A percentile compares a stretch with the other conserved stretches of the same genome.
phyloP scores from a whole-genome alignment of 2,329 filamentous ascomycete genomes.

The Aspergillus candidus region DNA sequence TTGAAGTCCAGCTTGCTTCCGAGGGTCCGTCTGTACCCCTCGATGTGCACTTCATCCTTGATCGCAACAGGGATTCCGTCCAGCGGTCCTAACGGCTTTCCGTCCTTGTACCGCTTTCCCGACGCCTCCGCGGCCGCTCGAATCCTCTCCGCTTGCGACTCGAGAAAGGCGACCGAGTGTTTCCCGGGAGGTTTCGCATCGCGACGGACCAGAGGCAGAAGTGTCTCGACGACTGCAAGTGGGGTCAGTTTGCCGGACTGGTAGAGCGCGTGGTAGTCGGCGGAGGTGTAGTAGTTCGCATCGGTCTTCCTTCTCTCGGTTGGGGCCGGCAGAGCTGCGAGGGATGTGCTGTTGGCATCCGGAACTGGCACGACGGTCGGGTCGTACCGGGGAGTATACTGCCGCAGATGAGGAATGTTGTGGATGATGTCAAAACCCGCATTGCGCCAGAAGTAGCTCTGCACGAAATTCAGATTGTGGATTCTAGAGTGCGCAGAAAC shows the following conservation, averaged over 20 bases:
- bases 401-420: slow-evolving; percentile 49
- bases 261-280: slow-evolving; percentile 74
- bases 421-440: slow-evolving; percentile 59
- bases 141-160: slow-evolving; percentile 57
- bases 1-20: slow-evolving; percentile 59
- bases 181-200: slow-evolving; percentile 49
- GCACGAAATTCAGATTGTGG: slow-evolving; percentile 54
- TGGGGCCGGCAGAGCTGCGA: slow-evolving; percentile 21
- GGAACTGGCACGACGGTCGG: slow-evolving; percentile 50
- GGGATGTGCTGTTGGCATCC: slow-evolving; percentile 7
- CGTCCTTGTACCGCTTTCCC: slow-evolving; percentile 63
- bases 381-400: slow-evolving; percentile 50
- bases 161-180: slow-evolving; percentile 69
- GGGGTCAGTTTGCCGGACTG: slow-evolving; percentile 65
- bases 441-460: slow-evolving; percentile 64
- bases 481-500: slow-evolving; percentile 40
- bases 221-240: slow-evolving; percentile 60
- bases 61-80: slow-evolving; percentile 79
- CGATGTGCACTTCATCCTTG: slow-evolving; percentile 72
- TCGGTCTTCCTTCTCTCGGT: slow-evolving; percentile 30
- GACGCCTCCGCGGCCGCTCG: slow-evolving; percentile 66
- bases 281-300: slow-evolving; percentile 59
- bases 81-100: slow-evolving; percentile 60
- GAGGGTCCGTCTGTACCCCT: slow-evolving; percentile 62
- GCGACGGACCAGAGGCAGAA: slow-evolving; percentile 65